Conservation (phyloP, 2,329 filamentous ascomycete species). For the Fusarium equiseti region DNA sequence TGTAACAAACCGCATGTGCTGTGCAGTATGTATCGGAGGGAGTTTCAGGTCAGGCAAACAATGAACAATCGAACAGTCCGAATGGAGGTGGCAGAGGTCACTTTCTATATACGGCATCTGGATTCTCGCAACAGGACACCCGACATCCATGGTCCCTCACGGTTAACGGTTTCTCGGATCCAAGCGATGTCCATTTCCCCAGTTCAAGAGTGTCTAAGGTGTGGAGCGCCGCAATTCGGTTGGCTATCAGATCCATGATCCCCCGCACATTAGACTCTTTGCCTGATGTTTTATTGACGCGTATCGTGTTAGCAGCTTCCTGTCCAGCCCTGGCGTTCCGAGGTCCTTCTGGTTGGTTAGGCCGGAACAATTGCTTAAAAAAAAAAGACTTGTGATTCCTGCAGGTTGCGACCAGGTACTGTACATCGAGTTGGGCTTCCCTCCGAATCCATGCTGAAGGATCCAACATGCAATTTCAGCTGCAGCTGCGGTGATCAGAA, state of each 20-base stretch:
- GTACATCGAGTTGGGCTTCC: not conserved
- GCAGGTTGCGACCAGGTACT: constrained; percentile 3
- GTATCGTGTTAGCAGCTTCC: constrained; percentile 37
- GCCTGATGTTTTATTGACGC: constrained; percentile 44
- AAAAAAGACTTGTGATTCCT: constrained; percentile 27
- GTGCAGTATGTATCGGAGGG: not conserved
- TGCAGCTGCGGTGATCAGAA: constrained; percentile 8
- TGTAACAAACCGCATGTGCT: constrained; percentile 22
- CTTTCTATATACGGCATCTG: constrained; percentile 46
- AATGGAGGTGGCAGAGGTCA: constrained; percentile 38
- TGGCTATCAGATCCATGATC: constrained; percentile 24
- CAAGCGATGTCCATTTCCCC: constrained; percentile 24
- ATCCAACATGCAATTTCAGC: constrained; percentile 24
- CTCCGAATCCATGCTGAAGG: constrained; percentile 14
- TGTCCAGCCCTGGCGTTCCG: constrained; percentile 21
- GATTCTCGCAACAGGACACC: constrained; percentile 3
- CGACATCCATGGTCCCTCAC: constrained; percentile 10
- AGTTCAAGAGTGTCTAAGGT: constrained; percentile 35
- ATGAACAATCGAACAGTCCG: not conserved
- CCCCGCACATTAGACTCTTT: constrained; percentile 43
- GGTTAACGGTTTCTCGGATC: constrained; percentile 17
- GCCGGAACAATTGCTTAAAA: constrained; percentile 17
- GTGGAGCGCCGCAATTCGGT: constrained; percentile 42
- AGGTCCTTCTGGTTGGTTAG: constrained; percentile 35
- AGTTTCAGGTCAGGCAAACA: constrained; percentile 41